Evolutionary conservation across 2,329 filamentous ascomycete species (phyloP).

Genomic region (Colletotrichum sp.): DNA sequence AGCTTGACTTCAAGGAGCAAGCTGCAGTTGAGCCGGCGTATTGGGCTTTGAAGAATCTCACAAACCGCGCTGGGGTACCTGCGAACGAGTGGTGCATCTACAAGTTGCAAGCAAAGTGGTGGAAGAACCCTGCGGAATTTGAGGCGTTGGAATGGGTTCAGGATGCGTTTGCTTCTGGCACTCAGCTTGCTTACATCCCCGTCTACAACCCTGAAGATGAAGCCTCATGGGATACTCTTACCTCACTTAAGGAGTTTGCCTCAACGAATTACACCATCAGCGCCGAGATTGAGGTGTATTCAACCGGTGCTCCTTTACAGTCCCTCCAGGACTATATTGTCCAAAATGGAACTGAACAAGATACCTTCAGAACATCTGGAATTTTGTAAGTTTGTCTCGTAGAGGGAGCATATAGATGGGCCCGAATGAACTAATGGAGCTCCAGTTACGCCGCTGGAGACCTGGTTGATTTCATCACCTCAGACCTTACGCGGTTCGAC

Average conservation of each 20-base stretch:
- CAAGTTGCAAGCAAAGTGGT: neutral
- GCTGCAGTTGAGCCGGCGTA: neutral
- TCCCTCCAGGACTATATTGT: neutral
- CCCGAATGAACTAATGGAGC: neutral
- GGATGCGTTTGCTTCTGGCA: neutral
- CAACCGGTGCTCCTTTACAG: neutral
- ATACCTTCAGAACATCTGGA: neutral
- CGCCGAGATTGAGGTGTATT: neutral
- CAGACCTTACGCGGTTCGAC: neutral
- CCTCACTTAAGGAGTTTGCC: neutral
- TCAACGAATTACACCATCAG: neutral
- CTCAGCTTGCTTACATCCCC: neutral
- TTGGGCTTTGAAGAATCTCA: neutral
- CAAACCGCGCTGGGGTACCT: neutral
- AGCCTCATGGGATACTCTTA: neutral
- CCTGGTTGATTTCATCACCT: neutral
- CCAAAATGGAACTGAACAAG: neutral
- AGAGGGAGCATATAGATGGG: neutral
- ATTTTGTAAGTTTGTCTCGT: neutral
- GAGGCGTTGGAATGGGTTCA: neutral
- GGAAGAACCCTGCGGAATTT: neutral
- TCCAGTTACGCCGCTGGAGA: neutral
- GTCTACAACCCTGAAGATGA: neutral
- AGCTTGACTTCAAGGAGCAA: neutral
- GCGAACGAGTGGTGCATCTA: conserved; percentile 2